Evolutionary conservation across 768 basidiomycete species (phyloP).

Genomic region (Pulveroboletus frians): DNA sequence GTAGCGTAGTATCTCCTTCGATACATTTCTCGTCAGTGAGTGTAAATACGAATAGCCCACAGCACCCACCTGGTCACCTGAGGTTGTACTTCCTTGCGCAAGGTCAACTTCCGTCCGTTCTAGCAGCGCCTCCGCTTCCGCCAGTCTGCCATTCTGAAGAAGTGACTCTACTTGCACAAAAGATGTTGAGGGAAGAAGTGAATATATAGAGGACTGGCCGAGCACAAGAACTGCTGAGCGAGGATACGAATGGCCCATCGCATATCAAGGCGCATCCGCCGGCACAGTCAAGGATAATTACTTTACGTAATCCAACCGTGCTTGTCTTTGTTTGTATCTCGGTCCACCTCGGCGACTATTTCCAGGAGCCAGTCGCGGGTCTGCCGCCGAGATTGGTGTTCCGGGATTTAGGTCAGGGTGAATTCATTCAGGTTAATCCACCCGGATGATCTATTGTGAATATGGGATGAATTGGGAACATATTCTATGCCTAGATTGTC

Average conservation of each 20-base stretch:
- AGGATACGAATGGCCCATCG: slow-evolving; percentile 40
- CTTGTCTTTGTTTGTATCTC: neutral
- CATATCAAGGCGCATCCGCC: neutral
- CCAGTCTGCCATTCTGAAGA: slow-evolving; percentile 56
- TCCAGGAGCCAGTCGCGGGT: no score
- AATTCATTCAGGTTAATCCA: no score
- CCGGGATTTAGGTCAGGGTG: no score
- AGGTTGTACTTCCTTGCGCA: slow-evolving; percentile 6
- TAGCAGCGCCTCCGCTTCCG: slow-evolving; percentile 58
- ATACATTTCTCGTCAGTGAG: slow-evolving; percentile 6
- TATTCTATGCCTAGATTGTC: no score
- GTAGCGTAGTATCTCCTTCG: slow-evolving; percentile 68
- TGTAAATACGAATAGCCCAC: neutral
- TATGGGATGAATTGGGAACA: no score
- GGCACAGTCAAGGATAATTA: neutral
- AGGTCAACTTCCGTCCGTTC: slow-evolving; percentile 46
- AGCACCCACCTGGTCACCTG: slow-evolving; percentile 9
- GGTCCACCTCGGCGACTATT: no score
- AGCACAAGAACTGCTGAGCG: slow-evolving; percentile 67
- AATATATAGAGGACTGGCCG: slow-evolving; percentile 53
- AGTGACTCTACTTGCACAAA: slow-evolving; percentile 69
- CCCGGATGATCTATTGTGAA: no score
- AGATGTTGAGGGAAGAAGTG: slow-evolving; percentile 66
- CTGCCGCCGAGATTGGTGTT: no score
- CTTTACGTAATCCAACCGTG: slow-evolving; percentile 12